Base-by-base conservation (phyloP, 805 yeast species). In the Priceomyces carsonii region DNA sequence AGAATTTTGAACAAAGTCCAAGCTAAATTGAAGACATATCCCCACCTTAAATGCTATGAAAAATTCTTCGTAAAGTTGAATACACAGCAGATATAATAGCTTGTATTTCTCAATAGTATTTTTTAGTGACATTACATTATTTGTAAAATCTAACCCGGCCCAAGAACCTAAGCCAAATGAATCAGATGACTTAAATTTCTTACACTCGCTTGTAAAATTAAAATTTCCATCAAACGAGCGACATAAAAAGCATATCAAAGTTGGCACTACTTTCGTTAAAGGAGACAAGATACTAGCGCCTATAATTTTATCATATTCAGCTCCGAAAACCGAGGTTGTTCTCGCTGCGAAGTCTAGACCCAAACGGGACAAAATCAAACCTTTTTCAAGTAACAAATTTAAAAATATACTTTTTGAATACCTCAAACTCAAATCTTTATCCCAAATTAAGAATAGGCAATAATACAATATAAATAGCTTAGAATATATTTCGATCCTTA, bases 241-340 rank as follows among this genome's bases (percentile, higher is more conserved):
- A 18, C 28, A 15, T 3, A 35, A 19, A 8, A 35, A 10, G 4
- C 30, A 19, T 14, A 27, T 8, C 4, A 35, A 16, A n/a, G 28
- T 15, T 3, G 18, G 6, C n/a, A 18, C 14, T 4, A 35, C 29
- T 18, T 22, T 35, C 14, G 28, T 17, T 8, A 22, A 20, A 16
- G 38, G 25, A 17, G 17, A 29, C 38, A 26, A 35, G n/a, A 35
- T 35, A 19, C 15, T 26, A 5, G 39, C 26, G 4, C 26, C 39
- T 14, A 35, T 19, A 15, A 35, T 13, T 3, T 26, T 29, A 19
- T 35, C 39, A 14, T 30, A 13, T 25, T 35, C 39, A 18, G 39
- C 13, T 13, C 35, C 34, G 14, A 35, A 29, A 20, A 29, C 26
- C 6, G 8, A 7, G 10, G 39, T 9, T 6, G 39, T 14, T 18